Evolutionary conservation across 2,329 filamentous ascomycete species (phyloP).

Genomic region (Fusarium guadeloupense): DNA sequence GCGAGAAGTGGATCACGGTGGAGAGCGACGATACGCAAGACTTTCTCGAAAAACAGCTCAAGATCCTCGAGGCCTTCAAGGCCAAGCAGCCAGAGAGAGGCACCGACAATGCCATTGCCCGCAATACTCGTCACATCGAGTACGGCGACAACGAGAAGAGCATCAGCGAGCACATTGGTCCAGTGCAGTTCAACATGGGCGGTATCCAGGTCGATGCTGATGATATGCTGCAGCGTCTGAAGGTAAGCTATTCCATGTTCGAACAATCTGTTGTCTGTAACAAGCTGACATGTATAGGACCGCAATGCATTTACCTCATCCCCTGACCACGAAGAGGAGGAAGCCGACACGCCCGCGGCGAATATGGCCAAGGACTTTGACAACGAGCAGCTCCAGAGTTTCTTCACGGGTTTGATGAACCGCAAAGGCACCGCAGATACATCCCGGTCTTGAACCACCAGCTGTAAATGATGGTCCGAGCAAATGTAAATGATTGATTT

Average conservation of each 20-base stretch:
- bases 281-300: conserved; percentile 54
- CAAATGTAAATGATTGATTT: background rate
- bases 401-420: conserved; percentile 69
- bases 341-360: conserved; percentile 49
- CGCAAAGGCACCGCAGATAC: conserved; percentile 50
- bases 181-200: conserved; percentile 97
- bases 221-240: conserved; percentile 87
- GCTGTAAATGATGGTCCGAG: background rate
- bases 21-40: conserved; percentile 72
- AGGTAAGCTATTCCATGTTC: conserved; percentile 65
- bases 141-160: conserved; percentile 55
- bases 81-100: conserved; percentile 63
- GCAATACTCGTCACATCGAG: conserved; percentile 43
- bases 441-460: conserved; percentile 20
- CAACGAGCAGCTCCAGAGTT: conserved; percentile 67
- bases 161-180: conserved; percentile 84
- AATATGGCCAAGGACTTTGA: conserved; percentile 58
- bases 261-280: background rate
- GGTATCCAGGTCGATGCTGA: conserved; percentile 96
- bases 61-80: conserved; percentile 73
- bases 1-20: conserved; percentile 47
- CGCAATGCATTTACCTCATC: conserved; percentile 63
- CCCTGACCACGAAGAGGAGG: conserved; percentile 54
- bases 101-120: conserved; percentile 36
- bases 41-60: conserved; percentile 80